phyloP scores from a whole-genome alignment of 352 stramenopile species.

The Phytophthora pistaciae region DNA sequence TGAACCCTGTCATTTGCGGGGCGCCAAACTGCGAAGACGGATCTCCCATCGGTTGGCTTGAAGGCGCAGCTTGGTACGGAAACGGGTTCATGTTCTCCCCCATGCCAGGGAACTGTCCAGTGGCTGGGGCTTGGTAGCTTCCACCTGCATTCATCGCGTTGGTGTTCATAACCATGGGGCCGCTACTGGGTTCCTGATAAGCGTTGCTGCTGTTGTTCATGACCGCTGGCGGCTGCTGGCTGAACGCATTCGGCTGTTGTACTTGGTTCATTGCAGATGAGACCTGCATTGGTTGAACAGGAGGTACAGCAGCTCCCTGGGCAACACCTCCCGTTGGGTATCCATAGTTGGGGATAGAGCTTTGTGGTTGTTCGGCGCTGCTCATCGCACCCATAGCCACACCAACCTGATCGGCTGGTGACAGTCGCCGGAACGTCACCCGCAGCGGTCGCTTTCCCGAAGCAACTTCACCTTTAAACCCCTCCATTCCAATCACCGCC shows the following conservation, averaged over 20 bases:
- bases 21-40: conserved; percentile 36
- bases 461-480: conserved; percentile 77
- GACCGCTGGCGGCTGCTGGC: conserved; percentile 10
- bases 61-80: conserved; percentile 36
- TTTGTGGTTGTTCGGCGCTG: conserved; percentile 13
- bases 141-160: conserved; percentile 11
- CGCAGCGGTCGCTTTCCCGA: conserved; percentile 66
- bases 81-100: conserved; percentile 39
- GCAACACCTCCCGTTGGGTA: conserved; percentile 13
- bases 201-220: conserved; percentile 19
- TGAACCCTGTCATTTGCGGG: conserved; percentile 35
- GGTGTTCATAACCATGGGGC: conserved; percentile 15
- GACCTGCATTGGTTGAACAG: conserved; percentile 9
- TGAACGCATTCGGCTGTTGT: conserved; percentile 29
- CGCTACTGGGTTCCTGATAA: conserved; percentile 23
- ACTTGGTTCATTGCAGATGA: conserved; percentile 27
- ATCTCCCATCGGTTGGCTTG: conserved; percentile 36
- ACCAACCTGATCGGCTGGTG: conserved; percentile 8
- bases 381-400: conserved; percentile 5
- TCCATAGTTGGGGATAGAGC: conserved; percentile 5
- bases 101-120: conserved; percentile 29
- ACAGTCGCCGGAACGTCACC: conserved; percentile 72
- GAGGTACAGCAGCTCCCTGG: conserved; percentile 10
- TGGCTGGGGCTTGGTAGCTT: conserved; percentile 11
- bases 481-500: conserved; percentile 81